Percentiles rank a stretch among this genome's conserved stretches.
phyloP scores from a whole-genome alignment of 257 asterid genomes.

The Schizonepeta tenuifolia region DNA sequence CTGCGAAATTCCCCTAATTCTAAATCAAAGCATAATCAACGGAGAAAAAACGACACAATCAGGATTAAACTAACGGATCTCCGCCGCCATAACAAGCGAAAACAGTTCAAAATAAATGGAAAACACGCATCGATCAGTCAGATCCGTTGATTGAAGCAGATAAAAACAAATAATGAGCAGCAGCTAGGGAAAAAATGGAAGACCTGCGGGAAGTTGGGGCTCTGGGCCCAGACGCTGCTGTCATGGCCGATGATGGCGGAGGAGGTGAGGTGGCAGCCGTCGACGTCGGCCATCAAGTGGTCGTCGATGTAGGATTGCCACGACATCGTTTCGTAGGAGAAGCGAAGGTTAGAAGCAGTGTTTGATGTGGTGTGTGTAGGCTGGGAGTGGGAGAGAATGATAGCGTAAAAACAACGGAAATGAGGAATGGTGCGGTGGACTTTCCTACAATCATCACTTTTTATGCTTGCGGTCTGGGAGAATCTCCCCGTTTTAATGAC shows the following conservation, averaged over 20 bases:
- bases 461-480: slow-evolving; percentile 41
- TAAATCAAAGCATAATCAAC: slow-evolving; percentile 22
- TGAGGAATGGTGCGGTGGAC: slow-evolving; percentile 39
- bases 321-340: slow-evolving; percentile 56
- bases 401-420: slow-evolving; percentile 43
- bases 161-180: neutral
- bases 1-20: neutral
- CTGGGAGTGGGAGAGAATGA: slow-evolving; percentile 24
- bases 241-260: slow-evolving; percentile 84
- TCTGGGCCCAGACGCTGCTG: slow-evolving; percentile 89
- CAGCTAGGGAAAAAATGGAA: neutral
- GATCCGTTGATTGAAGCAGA: slow-evolving; percentile 28
- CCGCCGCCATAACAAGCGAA: slow-evolving; percentile 8
- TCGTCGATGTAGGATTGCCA: slow-evolving; percentile 92
- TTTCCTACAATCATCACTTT: slow-evolving; percentile 33
- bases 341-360: slow-evolving; percentile 3
- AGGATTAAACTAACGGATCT: slow-evolving; percentile 25
- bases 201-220: slow-evolving; percentile 76
- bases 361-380: slow-evolving; percentile 8
- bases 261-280: slow-evolving; percentile 61
- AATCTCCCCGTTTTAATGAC: slow-evolving; percentile 16
- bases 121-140: slow-evolving; percentile 9
- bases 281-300: slow-evolving; percentile 73
- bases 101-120: neutral
- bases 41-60: neutral